Percentiles rank a stretch among this genome's conserved stretches.
Conservation (phyloP, 345 rosid species). For the Salix suchowensis region DNA sequence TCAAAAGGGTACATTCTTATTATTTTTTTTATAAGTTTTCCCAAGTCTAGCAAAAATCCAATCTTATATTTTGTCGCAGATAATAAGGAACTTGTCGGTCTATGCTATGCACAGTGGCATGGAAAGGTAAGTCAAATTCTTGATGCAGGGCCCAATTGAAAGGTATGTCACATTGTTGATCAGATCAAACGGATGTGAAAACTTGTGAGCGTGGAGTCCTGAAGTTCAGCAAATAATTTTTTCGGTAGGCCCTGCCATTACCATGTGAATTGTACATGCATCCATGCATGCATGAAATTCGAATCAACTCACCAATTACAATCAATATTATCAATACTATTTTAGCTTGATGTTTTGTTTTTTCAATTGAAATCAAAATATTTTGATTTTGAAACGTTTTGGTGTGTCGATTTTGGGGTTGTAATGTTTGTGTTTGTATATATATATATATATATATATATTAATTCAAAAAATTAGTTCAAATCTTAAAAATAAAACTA, state of each 20-base stretch:
- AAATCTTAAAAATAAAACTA: no score
- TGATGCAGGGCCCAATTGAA: background rate
- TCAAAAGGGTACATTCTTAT: background rate
- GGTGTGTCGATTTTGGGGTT: no score
- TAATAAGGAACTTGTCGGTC: background rate
- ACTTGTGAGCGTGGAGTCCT: background rate
- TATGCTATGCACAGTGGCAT: background rate
- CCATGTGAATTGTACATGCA: background rate
- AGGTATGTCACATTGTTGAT: background rate
- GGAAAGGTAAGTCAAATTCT: background rate
- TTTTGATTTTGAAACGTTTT: rapidly evolving
- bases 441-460: no score
- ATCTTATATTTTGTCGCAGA: background rate
- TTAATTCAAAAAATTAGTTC: no score
- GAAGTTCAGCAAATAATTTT: background rate
- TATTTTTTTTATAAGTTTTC: background rate
- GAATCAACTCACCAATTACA: no score
- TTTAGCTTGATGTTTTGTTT: no score
- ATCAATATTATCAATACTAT: rapidly evolving
- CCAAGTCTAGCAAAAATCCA: no score
- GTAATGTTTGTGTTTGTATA: no score
- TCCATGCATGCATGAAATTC: no score
- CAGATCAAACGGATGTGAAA: no score
- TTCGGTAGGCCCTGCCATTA: background rate
- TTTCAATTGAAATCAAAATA: no score